Conservation (phyloP, 352 stramenopile species). For the Phytophthora crassamura region DNA sequence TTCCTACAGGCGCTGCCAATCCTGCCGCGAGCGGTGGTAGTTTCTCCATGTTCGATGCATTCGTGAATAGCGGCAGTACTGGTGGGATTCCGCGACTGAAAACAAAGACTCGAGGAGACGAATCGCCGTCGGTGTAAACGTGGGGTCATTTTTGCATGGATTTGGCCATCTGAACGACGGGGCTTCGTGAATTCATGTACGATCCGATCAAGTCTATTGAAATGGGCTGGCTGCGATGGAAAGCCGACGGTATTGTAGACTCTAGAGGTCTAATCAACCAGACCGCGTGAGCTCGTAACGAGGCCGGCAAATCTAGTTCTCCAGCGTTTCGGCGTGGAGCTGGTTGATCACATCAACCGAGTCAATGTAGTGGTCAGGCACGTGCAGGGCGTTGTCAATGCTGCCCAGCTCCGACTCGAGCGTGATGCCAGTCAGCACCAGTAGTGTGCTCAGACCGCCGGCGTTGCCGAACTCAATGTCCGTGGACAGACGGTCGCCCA, state of each 20-base stretch:
- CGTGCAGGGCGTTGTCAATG: constrained; percentile 59
- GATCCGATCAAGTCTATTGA: constrained; percentile 29
- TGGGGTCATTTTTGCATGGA: not conserved
- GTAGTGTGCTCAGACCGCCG: constrained; percentile 72
- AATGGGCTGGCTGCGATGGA: constrained; percentile 2
- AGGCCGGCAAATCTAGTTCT: constrained; percentile 33
- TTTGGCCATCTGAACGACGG: constrained; percentile 11
- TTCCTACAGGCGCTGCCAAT: constrained; percentile 29
- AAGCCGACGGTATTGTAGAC: not conserved
- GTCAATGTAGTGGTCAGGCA: constrained; percentile 72
- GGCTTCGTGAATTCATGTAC: too few relatives aligned
- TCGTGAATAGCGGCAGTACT: constrained; percentile 60
- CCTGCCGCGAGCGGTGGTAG: constrained; percentile 18
- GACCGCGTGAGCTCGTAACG: not conserved
- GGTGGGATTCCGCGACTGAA: constrained; percentile 64
- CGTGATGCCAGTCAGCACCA: constrained; percentile 81
- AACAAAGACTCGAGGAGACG: constrained; percentile 27
- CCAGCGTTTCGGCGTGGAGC: constrained; percentile 53
- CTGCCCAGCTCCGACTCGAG: constrained; percentile 56
- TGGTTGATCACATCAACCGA: constrained; percentile 81
- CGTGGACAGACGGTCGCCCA: constrained; percentile 83
- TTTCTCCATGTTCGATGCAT: constrained; percentile 77
- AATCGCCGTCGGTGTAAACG: constrained; percentile 36
- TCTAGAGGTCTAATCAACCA: constrained; percentile 1
- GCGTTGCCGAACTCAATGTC: constrained; percentile 87